phyloP scores from a whole-genome alignment of 306 rosid genomes.

The Cicer chorassanicum region DNA sequence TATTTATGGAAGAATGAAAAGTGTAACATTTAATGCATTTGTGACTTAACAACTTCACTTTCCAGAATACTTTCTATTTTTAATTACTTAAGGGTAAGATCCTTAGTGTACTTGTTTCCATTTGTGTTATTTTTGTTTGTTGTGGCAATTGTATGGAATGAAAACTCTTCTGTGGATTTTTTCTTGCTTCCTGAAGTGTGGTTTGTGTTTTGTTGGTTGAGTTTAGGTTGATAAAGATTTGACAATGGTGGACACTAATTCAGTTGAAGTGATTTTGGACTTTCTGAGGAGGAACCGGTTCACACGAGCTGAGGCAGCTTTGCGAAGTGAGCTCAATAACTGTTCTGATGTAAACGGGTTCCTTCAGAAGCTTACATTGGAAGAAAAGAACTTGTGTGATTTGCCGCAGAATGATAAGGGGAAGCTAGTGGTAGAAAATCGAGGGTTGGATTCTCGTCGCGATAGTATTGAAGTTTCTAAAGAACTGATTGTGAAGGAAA shows the following conservation, averaged over 20 bases:
- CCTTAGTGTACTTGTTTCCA: slow-evolving; percentile 11
- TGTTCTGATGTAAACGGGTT: slow-evolving; percentile 72
- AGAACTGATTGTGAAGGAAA: slow-evolving; percentile 92
- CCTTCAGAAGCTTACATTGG: slow-evolving; percentile 72
- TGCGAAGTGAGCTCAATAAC: slow-evolving; percentile 77
- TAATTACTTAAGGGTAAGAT: not conserved
- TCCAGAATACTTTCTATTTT: slow-evolving; percentile 12
- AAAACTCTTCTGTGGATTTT: slow-evolving; percentile 39
- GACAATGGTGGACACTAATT: slow-evolving; percentile 74
- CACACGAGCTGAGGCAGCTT: slow-evolving; percentile 89
- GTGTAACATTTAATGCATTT: slow-evolving; percentile 18
- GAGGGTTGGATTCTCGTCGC: slow-evolving; percentile 48
- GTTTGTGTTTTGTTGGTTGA: slow-evolving; percentile 38
- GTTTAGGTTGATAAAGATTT: slow-evolving; percentile 57
- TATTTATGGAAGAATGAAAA: slow-evolving; percentile 9
- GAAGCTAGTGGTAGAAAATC: slow-evolving; percentile 60
- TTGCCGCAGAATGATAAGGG: slow-evolving; percentile 59
- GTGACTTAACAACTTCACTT: not conserved
- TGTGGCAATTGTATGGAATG: slow-evolving; percentile 43
- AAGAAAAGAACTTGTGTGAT: slow-evolving; percentile 60
- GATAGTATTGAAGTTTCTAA: slow-evolving; percentile 65
- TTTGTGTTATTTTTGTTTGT: slow-evolving; percentile 7
- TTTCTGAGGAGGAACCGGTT: slow-evolving; percentile 80
- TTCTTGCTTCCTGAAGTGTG: slow-evolving; percentile 37
- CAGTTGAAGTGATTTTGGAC: slow-evolving; percentile 86